phyloP scores from a whole-genome alignment of 2,329 filamentous ascomycete genomes.

The Fusarium decemcellulare region DNA sequence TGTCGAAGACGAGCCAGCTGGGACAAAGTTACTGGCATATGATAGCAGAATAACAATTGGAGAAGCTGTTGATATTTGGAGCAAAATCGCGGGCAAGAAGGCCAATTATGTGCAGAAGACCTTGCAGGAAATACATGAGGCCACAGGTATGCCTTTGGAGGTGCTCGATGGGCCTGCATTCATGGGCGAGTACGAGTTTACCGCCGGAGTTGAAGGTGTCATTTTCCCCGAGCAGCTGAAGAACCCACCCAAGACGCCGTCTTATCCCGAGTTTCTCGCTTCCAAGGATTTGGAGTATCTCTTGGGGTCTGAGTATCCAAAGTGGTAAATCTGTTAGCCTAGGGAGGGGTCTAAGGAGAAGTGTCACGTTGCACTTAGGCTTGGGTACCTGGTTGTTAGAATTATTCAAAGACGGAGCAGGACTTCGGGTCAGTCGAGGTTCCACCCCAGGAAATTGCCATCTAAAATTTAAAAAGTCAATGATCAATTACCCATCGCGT shows the following conservation, averaged over 20 bases:
- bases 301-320: neutral
- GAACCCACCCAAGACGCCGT: slow-evolving; percentile 46
- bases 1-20: slow-evolving; percentile 55
- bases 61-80: slow-evolving; percentile 54
- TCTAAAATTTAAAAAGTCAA: too few species aligned
- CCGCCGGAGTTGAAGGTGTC: slow-evolving; percentile 53
- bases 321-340: too few species aligned
- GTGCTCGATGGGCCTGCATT: slow-evolving; percentile 54
- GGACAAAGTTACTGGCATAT: slow-evolving; percentile 61
- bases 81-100: slow-evolving; percentile 53
- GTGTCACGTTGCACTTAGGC: too few species aligned
- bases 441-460: too few species aligned
- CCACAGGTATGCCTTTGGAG: slow-evolving; percentile 53
- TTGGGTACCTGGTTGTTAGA: accelerated
- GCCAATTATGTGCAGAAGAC: slow-evolving; percentile 49
- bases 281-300: slow-evolving; percentile 30
- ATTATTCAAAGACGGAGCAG: too few species aligned
- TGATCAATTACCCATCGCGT: too few species aligned
- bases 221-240: slow-evolving; percentile 58
- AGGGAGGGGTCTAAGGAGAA: too few species aligned
- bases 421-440: too few species aligned
- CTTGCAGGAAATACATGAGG: slow-evolving; percentile 51
- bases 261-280: slow-evolving; percentile 50
- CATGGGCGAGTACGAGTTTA: slow-evolving; percentile 58
- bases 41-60: slow-evolving; percentile 54